Evolutionary conservation across 2,329 filamentous ascomycete species (phyloP).

Genomic region (Botrytis aclada): DNA sequence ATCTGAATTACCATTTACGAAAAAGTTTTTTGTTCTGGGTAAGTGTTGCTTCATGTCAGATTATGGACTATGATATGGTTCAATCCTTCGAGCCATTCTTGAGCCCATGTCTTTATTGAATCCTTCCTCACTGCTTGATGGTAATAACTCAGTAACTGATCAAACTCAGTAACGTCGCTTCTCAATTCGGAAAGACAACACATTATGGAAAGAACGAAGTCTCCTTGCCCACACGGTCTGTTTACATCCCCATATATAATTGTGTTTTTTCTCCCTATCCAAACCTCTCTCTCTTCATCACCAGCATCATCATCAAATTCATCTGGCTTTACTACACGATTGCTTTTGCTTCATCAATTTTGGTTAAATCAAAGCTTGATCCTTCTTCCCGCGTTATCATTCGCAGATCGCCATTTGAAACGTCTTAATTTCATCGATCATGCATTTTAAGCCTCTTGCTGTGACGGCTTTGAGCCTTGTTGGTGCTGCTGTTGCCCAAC

Average conservation of each 20-base stretch:
- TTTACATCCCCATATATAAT: not conserved
- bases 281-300: not conserved
- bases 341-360: not conserved
- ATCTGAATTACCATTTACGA: not conserved
- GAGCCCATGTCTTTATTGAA: too few relatives aligned
- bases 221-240: not conserved
- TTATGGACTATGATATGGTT: not conserved
- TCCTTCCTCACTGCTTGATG: not conserved
- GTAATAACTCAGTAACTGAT: not conserved
- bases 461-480: constrained; percentile 19
- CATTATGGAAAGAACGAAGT: not conserved
- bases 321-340: not conserved
- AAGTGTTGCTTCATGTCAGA: not conserved
- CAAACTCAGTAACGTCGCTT: not conserved
- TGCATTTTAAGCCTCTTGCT: constrained; percentile 31
- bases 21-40: not conserved
- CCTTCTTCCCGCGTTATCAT: not conserved
- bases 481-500: constrained; percentile 39
- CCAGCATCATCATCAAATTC: not conserved
- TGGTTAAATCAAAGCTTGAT: not conserved
- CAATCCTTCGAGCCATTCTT: not conserved
- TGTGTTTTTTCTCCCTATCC: not conserved
- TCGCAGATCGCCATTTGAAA: not conserved
- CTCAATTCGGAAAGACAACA: not conserved
- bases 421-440: constrained; percentile 10